phyloP scores from a whole-genome alignment of 139 green algal genomes.

The Eudorina sp. region DNA sequence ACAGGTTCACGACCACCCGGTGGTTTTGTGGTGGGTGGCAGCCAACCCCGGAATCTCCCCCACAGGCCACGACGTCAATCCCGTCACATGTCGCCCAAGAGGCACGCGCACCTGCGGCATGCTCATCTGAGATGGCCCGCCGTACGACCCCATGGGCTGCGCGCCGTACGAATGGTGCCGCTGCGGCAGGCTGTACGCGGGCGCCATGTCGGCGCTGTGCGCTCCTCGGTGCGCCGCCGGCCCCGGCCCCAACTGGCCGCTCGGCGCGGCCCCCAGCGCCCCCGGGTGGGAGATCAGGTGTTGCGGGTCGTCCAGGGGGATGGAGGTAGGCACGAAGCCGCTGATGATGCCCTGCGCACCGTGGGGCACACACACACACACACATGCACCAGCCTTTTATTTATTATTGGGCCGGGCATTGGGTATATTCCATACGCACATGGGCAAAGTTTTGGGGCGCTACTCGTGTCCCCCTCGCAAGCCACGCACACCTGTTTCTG shows the following conservation, averaged over 20 bases:
- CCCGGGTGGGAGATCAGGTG: background rate
- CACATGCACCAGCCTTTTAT: background rate
- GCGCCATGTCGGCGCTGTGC: constrained; percentile 12
- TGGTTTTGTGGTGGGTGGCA: too few relatives aligned
- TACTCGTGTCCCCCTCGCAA: too few relatives aligned
- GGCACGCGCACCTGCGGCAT: constrained; percentile 16
- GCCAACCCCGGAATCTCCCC: background rate
- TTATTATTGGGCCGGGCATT: too few relatives aligned
- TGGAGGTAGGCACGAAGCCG: constrained; percentile 42
- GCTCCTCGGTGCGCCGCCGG: background rate
- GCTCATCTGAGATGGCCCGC: constrained; percentile 31
- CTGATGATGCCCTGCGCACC: constrained; percentile 43
- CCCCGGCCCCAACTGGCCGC: background rate
- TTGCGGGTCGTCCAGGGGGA: constrained; percentile 9
- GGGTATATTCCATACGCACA: too few relatives aligned
- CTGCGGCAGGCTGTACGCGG: background rate
- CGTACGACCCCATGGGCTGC: constrained; percentile 17
- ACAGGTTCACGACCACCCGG: too few relatives aligned
- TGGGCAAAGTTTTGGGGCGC: too few relatives aligned
- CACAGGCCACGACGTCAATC: too few relatives aligned
- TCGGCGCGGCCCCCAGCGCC: background rate
- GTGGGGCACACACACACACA: background rate
- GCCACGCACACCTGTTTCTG: too few relatives aligned
- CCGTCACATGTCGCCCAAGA: too few relatives aligned
- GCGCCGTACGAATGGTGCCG: constrained; percentile 13